These are phyloP conservation scores for Ramularia endophylla DNA, from an alignment of 2,329 filamentous ascomycete genomes.

Conservation along the genomic window DNA sequence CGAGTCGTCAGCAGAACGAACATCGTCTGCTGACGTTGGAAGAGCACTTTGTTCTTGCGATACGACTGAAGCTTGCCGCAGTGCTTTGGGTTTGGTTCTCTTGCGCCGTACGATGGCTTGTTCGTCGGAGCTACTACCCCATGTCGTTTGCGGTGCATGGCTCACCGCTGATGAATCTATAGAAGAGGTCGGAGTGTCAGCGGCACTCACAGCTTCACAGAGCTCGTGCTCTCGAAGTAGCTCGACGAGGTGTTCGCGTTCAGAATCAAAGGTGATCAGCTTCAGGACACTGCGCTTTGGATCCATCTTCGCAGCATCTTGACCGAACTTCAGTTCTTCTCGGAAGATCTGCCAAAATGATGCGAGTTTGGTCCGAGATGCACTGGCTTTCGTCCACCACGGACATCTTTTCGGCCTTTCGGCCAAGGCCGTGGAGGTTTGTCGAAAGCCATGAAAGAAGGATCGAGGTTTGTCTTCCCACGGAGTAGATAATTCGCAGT, in stretches of 20 bases:
- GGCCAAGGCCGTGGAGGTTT: too few relatives aligned
- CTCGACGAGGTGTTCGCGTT: neutral
- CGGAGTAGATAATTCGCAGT: too few relatives aligned
- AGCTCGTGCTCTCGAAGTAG: neutral
- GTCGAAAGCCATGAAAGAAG: too few relatives aligned
- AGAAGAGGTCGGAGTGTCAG: neutral
- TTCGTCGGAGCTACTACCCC: neutral
- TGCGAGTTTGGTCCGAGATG: neutral
- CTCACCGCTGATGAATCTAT: neutral
- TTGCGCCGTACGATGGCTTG: slow-evolving; percentile 1
- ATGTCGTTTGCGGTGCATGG: too few relatives aligned
- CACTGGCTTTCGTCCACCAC: neutral
- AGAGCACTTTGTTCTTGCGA: neutral
- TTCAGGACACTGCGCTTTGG: neutral
- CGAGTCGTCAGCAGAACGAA: neutral
- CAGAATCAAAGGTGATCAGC: neutral
- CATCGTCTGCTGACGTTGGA: too few relatives aligned
- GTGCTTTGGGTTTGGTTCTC: slow-evolving; percentile 2
- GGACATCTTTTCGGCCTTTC: neutral
- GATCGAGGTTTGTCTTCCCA: too few relatives aligned
- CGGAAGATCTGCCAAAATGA: neutral
- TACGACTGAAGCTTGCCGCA: neutral
- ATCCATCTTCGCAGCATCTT: too few relatives aligned
- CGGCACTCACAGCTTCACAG: neutral
- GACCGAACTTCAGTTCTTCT: neutral